These are phyloP conservation scores for Chrysochromulina tobinii DNA, from an alignment of 78 protist species.

Conservation along the genomic window DNA sequence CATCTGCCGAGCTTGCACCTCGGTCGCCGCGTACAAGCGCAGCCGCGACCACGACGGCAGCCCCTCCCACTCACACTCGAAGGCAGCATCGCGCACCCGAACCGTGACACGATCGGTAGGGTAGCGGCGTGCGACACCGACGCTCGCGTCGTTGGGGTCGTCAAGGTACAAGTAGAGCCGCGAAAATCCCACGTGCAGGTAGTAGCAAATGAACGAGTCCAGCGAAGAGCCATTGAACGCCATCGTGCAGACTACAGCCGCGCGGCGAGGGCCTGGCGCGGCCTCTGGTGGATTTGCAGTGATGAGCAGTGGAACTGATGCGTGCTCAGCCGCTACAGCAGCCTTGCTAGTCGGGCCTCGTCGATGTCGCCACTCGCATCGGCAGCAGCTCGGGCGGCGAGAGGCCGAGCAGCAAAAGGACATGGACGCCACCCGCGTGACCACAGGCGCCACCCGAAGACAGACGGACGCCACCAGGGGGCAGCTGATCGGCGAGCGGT, in stretches of 20 bases:
- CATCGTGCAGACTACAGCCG: background rate
- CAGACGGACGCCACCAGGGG: too few species aligned
- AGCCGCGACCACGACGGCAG: background rate
- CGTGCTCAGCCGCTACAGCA: too few species aligned
- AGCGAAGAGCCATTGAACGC: background rate
- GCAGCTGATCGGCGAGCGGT: too few species aligned
- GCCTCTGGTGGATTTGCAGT: too few species aligned
- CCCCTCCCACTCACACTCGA: background rate
- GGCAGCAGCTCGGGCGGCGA: too few species aligned
- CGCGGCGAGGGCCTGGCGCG: too few species aligned
- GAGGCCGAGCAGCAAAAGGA: too few species aligned
- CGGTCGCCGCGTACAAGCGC: background rate
- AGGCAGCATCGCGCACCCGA: background rate
- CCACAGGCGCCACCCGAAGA: too few species aligned
- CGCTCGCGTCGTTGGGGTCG: background rate
- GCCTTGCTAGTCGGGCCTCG: too few species aligned
- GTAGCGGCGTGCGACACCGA: background rate
- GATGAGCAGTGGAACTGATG: too few species aligned
- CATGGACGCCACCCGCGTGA: too few species aligned
- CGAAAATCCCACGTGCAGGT: background rate
- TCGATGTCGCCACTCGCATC: too few species aligned
- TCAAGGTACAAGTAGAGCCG: background rate
- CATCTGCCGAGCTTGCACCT: slow-evolving; percentile 1
- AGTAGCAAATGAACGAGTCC: background rate
- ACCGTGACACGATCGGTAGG: background rate